Conservation (phyloP, 2,329 filamentous ascomycete genomes). For the Pezicula carpinea region DNA sequence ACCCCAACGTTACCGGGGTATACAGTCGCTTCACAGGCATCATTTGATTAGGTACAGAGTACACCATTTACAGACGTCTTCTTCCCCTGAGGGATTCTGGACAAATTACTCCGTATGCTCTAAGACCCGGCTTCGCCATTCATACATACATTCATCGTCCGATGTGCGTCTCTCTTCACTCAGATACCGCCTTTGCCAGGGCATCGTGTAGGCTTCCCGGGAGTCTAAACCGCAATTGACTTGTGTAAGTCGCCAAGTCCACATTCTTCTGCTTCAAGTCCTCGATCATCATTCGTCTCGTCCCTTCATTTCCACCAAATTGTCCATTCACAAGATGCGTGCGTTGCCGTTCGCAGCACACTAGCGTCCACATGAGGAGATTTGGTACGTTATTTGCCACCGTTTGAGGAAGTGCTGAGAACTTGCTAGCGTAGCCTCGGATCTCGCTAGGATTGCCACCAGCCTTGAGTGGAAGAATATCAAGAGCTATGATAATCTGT, state of each 20-base stretch:
- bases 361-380: constrained; percentile 89
- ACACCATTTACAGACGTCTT: too few species aligned
- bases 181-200: constrained; percentile 61
- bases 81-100: neutral
- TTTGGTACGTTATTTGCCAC: constrained; percentile 88
- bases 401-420: constrained; percentile 71
- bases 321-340: constrained; percentile 64
- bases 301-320: constrained; percentile 70
- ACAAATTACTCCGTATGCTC: neutral
- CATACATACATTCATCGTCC: neutral
- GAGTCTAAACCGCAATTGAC: constrained; percentile 85
- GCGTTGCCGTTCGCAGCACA: constrained; percentile 76
- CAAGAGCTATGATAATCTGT: constrained; percentile 69
- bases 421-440: constrained; percentile 74
- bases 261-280: constrained; percentile 75
- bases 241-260: constrained; percentile 91
- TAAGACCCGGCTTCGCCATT: neutral
- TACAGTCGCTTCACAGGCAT: too few species aligned
- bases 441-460: constrained; percentile 72
- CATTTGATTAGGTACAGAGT: too few species aligned
- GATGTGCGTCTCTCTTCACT: constrained; percentile 8
- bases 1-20: too few species aligned
- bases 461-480: constrained; percentile 76
- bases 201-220: constrained; percentile 84
- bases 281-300: constrained; percentile 58